Conservation (phyloP, 805 yeast species). For the Candida ficus region DNA sequence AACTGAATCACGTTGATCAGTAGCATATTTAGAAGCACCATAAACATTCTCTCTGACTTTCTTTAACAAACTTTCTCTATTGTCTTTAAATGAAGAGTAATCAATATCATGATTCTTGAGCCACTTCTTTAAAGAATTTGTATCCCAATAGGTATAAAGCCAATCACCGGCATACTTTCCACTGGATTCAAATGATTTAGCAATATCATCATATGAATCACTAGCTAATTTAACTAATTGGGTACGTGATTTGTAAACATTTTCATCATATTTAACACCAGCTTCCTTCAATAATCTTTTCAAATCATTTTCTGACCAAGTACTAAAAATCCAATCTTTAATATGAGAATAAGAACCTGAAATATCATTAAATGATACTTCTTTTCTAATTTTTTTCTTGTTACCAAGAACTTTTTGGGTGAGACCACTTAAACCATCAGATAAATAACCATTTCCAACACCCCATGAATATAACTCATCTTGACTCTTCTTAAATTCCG, state of each 20-base stretch:
- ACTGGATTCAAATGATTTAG: constrained; percentile 30
- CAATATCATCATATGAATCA: constrained; percentile 35
- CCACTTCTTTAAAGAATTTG: constrained; percentile 44
- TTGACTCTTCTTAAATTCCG: constrained; percentile 1
- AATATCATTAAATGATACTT: constrained; percentile 10
- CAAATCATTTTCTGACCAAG: constrained; percentile 37
- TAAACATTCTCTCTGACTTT: constrained; percentile 42
- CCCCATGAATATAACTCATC: no score
- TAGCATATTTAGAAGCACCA: constrained; percentile 34
- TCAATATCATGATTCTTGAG: constrained; percentile 39
- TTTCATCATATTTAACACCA: constrained; percentile 26
- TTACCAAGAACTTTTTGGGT: constrained; percentile 6
- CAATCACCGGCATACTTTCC: constrained; percentile 47
- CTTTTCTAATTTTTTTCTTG: no score
- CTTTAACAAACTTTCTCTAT: constrained; percentile 41
- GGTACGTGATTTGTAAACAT: constrained; percentile 26
- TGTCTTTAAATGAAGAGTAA: constrained; percentile 30
- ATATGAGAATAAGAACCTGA: constrained; percentile 13
- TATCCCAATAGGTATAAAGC: constrained; percentile 51
- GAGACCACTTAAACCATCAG: not conserved
- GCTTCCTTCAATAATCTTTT: constrained; percentile 28
- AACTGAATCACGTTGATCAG: constrained; percentile 34
- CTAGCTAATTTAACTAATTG: constrained; percentile 38
- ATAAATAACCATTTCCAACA: not conserved
- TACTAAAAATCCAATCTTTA: constrained; percentile 43